Conservation (phyloP, 2,329 filamentous ascomycete species). For the Magnaporthiopsis incrustans region DNA sequence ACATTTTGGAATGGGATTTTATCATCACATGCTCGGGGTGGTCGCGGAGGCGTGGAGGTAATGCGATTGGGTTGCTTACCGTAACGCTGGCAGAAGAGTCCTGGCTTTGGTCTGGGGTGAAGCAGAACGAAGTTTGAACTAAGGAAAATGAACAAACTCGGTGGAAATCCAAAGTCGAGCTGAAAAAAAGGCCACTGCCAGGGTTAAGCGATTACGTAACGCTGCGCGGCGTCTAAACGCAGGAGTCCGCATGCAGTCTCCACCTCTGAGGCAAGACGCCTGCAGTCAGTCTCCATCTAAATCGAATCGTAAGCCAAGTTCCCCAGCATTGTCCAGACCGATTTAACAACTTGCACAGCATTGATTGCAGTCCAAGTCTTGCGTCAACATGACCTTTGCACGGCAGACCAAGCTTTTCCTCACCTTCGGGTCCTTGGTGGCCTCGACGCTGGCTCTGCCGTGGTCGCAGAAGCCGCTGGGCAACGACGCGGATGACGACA, state of each 20-base stretch:
- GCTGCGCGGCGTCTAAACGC: not conserved
- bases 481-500: constrained; percentile 36
- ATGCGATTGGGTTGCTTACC: not conserved
- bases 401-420: constrained; percentile 19
- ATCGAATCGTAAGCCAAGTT: not conserved
- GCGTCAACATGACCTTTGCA: constrained; percentile 19
- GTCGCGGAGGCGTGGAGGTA: not conserved
- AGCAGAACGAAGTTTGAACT: too few species aligned
- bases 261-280: not conserved
- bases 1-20: constrained; percentile 21
- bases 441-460: constrained; percentile 23
- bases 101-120: too few species aligned
- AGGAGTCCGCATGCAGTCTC: too few species aligned
- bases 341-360: not conserved
- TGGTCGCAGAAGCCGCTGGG: constrained; percentile 3
- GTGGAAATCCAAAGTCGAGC: not conserved
- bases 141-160: too few species aligned
- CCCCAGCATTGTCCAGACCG: too few species aligned
- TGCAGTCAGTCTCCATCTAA: not conserved
- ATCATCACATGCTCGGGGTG: constrained; percentile 14
- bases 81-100: not conserved
- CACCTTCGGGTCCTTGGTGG: constrained; percentile 24
- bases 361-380: constrained; percentile 3
- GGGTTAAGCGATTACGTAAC: not conserved
- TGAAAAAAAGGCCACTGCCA: not conserved